Evolutionary conservation across 2,329 filamentous ascomycete species (phyloP), one percentile per base, ranked within the genome.

Genomic region (Ploettnerulaceae sp.): DNA sequence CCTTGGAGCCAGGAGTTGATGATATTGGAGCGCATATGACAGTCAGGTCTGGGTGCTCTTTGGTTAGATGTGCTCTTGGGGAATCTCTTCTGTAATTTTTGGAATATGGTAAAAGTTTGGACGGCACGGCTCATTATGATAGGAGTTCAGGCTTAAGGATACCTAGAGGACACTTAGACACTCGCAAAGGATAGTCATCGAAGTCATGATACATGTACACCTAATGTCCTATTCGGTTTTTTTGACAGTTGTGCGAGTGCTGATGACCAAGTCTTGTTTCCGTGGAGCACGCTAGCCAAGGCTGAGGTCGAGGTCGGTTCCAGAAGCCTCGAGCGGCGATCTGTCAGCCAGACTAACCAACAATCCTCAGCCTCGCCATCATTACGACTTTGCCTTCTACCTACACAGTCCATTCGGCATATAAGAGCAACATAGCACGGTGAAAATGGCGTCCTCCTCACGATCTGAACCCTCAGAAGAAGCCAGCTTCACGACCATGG

Each of bases 1-100:
- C 75, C 57, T 69, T 89, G 47, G 83, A 84, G 35, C 69, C 76
- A 2, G 75, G 73, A 24, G 40, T 63, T 53, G 69, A 74, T 48
- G 73, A 76, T 50, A 57, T 68, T 8, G 89, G 86, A 5, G 89
- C 87, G 1, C 76, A 78, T 47, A 89, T 96, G 70, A 98, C 93
- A 0, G 84, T 97, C 48, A 72, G 91, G 42, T 89, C 91, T 2
- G 93, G 91, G 5, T 93, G 89, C 67, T 95, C 88, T 32, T 75
- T 98, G 57, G 89, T 97, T 40, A 76, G 93, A 48, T 96, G 91
- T 64, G 91, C 89, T 4, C 71, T 97, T 55, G 93, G 93, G 15
- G 93, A 98, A 72, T 94, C 87, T 39, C 70, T 97, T 60, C 71
- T 97, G 64, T 96, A 71, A 44, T 4, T 31, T 33, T 21, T 22